Evolutionary conservation across 2,329 filamentous ascomycete species (phyloP).

Genomic region (Calonectria montana): DNA sequence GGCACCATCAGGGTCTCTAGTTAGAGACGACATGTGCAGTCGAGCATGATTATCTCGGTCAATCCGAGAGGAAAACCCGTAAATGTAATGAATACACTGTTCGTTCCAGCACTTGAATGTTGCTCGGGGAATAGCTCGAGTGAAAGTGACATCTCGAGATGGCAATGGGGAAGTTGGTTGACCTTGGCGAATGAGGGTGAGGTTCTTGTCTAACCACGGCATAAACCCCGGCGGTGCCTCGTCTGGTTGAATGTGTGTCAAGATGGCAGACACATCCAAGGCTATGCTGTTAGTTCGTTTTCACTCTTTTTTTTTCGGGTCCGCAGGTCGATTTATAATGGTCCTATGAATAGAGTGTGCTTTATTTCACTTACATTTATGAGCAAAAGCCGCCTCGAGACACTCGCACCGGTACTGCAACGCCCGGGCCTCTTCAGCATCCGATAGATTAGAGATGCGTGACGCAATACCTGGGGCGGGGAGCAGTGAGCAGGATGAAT

Average conservation of each 20-base stretch:
- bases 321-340: background rate
- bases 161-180: constrained; percentile 54
- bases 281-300: constrained; percentile 40
- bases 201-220: constrained; percentile 65
- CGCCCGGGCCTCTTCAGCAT: constrained; percentile 67
- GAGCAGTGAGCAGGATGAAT: constrained; percentile 31
- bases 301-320: background rate
- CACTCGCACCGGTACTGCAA: constrained; percentile 70
- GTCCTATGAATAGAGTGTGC: background rate
- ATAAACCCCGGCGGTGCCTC: constrained; percentile 59
- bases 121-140: constrained; percentile 16
- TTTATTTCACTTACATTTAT: constrained; percentile 44
- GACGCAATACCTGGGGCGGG: constrained; percentile 41
- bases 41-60: constrained; percentile 64
- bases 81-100: constrained; percentile 67
- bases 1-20: constrained; percentile 59
- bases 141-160: constrained; percentile 28
- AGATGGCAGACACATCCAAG: constrained; percentile 46
- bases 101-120: constrained; percentile 67
- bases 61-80: constrained; percentile 63
- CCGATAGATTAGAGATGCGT: constrained; percentile 59
- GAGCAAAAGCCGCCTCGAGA: constrained; percentile 63
- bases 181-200: constrained; percentile 60
- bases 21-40: constrained; percentile 55
- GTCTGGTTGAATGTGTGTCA: constrained; percentile 42